Base-by-base conservation (phyloP, 2,329 filamentous ascomycete species). In the Alternaria hordeiaustralica region DNA sequence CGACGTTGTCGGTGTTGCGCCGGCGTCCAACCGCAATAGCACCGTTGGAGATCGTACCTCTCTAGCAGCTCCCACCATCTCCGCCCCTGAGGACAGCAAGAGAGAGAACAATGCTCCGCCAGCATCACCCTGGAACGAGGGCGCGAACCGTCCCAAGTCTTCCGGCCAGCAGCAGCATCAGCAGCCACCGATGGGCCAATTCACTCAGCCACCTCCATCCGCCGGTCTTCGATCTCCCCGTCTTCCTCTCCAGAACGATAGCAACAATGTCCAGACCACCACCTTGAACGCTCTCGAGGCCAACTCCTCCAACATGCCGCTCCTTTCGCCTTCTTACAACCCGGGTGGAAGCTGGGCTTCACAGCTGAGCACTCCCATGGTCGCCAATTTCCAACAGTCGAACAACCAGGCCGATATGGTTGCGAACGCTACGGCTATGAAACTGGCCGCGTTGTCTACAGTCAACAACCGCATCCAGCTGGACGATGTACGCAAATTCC, bases 361-460 rank as follows among this genome's bases (percentile, higher is more conserved):
- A 9, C 97, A 97, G 92, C 90, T 96, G 68, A 98, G 97, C 82
- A 99, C 96, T 3, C 96, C 96, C 3, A 96, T 98, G 92, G 92
- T 95, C 6, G 84, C 93, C 44, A 95, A 90, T 70, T 99, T 98
- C 80, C 82, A 86, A 64, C 85, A 87, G 69, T 82, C 82, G 43
- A 82, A 85, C 66, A 90, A 87, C 60, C 94, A 97, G 79, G 94
- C 94, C 15, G 96, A 99, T 76, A 98, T 98, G 95, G 92, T 99
- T 61, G 96, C 96, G 63, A 99, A 98, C 78, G 96, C 96, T 25
- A 98, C 96, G 15, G 96, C 96, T 21, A 99, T 99, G 96, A 99
- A 99, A 81, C 87, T 99, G 55, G 96, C 96, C 49, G 96, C 96
- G 18, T 85, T 99, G 49, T 98, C 95, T 6, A 99, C 96, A 3